Evolutionary conservation across 169 alveolate genomes (phyloP).

Genomic region (Plasmodium cynomolgi): DNA sequence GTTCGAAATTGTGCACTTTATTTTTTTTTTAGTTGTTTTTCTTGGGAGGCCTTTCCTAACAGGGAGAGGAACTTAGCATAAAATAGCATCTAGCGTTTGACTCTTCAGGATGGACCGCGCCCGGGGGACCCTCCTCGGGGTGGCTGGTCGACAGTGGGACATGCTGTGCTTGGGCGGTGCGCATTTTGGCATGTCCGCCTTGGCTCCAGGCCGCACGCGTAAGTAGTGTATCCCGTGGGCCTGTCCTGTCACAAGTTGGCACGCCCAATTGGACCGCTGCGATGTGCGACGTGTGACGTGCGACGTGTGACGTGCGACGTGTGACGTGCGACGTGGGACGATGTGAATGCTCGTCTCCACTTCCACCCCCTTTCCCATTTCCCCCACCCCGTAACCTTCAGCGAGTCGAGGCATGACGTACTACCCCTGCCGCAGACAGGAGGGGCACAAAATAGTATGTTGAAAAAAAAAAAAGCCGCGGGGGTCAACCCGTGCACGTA

Average conservation of each 20-base stretch:
- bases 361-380: background rate
- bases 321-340: background rate
- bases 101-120: background rate
- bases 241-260: background rate
- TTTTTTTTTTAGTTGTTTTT: no score
- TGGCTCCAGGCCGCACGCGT: background rate
- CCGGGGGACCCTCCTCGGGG: background rate
- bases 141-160: background rate
- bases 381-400: background rate
- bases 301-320: background rate
- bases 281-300: background rate
- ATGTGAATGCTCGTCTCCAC: background rate
- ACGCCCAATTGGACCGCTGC: background rate
- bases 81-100: background rate
- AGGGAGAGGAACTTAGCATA: background rate
- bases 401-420: background rate
- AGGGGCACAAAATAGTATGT: constrained; percentile 8
- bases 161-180: background rate
- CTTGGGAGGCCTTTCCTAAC: background rate
- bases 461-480: background rate
- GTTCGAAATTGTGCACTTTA: background rate
- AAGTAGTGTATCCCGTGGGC: background rate
- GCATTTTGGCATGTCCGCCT: background rate
- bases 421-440: constrained; percentile 17
- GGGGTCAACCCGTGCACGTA: background rate